These are phyloP conservation scores for Hericium coralloides DNA, from an alignment of 768 basidiomycete genomes.

Conservation along the genomic window DNA sequence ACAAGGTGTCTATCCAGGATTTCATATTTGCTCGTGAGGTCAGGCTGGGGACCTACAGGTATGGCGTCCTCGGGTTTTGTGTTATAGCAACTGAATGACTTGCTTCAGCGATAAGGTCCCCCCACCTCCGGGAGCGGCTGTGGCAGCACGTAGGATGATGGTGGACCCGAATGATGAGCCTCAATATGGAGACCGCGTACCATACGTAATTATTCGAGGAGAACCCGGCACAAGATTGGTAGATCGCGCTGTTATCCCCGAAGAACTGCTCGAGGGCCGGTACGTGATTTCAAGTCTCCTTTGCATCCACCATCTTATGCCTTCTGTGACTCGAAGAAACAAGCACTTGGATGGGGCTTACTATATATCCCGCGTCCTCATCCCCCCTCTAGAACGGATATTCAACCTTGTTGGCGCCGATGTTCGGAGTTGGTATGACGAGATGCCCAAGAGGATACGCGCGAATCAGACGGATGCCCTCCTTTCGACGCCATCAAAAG, in stretches of 20 bases:
- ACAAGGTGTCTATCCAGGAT: conserved; percentile 79
- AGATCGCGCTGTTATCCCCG: conserved; percentile 67
- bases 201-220: conserved; percentile 77
- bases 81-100: background rate
- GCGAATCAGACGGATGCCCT: conserved; percentile 28
- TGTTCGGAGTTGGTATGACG: conserved; percentile 77
- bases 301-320: background rate
- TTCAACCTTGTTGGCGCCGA: conserved; percentile 90
- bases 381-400: conserved; percentile 84
- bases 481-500: conserved; percentile 27
- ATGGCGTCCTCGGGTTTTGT: background rate
- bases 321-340: conserved; percentile 31
- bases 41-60: conserved; percentile 90
- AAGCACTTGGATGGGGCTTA: conserved; percentile 77
- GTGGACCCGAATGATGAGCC: conserved; percentile 76
- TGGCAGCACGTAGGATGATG: conserved; percentile 69
- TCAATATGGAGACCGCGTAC: conserved; percentile 89
- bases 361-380: conserved; percentile 81
- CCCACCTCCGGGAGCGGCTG: conserved; percentile 87
- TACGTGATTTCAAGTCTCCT: conserved; percentile 21
- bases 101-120: conserved; percentile 61
- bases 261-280: conserved; percentile 59
- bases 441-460: conserved; percentile 64
- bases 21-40: conserved; percentile 96
- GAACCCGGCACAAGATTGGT: conserved; percentile 56